phyloP scores from a whole-genome alignment of 495 filamentous ascomycete genomes.

The Letharia lupina region DNA sequence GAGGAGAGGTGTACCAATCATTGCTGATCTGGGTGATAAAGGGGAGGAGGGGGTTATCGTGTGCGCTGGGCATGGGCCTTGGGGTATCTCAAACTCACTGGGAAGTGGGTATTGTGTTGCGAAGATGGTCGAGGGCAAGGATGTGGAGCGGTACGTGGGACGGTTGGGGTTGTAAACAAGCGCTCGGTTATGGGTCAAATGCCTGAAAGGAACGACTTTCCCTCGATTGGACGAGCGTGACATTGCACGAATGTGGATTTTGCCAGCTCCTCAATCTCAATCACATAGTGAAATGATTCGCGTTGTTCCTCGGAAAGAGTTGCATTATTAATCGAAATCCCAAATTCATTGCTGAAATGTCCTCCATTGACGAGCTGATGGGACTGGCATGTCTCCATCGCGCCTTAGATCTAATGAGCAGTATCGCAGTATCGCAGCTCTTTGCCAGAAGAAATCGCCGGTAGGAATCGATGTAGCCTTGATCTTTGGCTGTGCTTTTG shows the following conservation, averaged over 20 bases:
- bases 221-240: not conserved
- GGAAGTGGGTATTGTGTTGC: conserved; percentile 61
- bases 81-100: conserved; percentile 55
- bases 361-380: not conserved
- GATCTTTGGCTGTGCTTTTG: not conserved
- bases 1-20: conserved; percentile 50
- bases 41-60: conserved; percentile 55
- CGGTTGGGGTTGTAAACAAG: conserved; percentile 28
- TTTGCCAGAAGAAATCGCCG: not conserved
- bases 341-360: not conserved
- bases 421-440: not conserved
- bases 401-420: too few species aligned
- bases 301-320: not conserved
- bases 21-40: conserved; percentile 45
- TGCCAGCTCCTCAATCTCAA: not conserved
- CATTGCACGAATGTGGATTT: not conserved
- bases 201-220: not conserved
- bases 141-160: conserved; percentile 43
- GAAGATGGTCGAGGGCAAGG: conserved; percentile 49
- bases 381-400: not conserved
- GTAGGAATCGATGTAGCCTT: not conserved
- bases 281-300: not conserved
- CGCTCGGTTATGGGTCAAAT: not conserved
- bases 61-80: conserved; percentile 65
- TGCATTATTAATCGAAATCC: not conserved